Evolutionary conservation across 495 filamentous ascomycete genomes (phyloP), one percentile per base, ranked within the genome.

Genomic region (Aspergillus biplanus): DNA sequence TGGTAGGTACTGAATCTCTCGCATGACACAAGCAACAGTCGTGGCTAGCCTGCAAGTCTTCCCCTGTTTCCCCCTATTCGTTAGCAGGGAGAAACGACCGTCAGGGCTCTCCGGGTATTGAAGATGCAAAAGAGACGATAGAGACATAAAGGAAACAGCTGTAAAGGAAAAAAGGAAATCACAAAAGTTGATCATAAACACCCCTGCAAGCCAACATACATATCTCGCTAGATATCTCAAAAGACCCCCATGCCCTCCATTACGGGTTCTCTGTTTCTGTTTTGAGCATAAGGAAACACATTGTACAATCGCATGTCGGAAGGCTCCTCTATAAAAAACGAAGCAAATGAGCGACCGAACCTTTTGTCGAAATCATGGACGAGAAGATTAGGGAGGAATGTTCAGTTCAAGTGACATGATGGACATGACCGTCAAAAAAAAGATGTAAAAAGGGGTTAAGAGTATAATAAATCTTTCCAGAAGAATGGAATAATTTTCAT

Each of bases 401-500:
- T 59, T 54, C 57, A 68, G 58, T 63, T 58, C 62, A 68, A 63
- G 56, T 64, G 61, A 66, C 58, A 70, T 63, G 66, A 65, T 65
- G 59, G 64, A 62, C 66, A 68, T 62, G 67, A 63, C 47, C 59
- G 60, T 61, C 61, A 64, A 67, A 66, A 67, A 65, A 62, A 64
- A 62, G 49, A 64, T 64, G 62, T 60, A 63, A 62, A 66, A 64
- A 65, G 59, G 58, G 62, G 56, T 46, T 61, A 63, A 65, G 61
- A 60, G 56, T 57, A 58, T 56, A 60, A 67, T 60, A 52, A 77
- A 72, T 76, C 73, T 79, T 79, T 77, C 69, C 73, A 72, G 70
- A 73, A 73, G 68, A 73, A 75, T 63, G 67, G 68, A 71, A 76
- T 66, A 74, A 73, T 69, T 74, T 72, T 79, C 71, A 77, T 79